Evolutionary conservation across 2,329 filamentous ascomycete genomes (phyloP), one percentile per base, ranked within the genome.

Genomic region (Exophiala aquamarina): DNA sequence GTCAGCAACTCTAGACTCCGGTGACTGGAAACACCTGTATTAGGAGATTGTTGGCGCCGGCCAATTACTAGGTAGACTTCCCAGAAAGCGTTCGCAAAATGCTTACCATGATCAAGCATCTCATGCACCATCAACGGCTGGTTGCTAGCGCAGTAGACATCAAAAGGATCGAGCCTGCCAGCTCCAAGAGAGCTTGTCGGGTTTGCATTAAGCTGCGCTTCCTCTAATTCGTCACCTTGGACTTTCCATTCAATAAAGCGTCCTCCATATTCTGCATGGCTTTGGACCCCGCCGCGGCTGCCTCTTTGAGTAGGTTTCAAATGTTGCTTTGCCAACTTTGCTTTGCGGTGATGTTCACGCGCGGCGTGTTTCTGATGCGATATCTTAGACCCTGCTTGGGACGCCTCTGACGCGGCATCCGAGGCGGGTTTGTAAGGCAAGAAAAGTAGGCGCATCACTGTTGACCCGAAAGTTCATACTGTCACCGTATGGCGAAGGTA

Each of bases 401-500:
- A 21, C 10, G 21, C 23, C 18, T 46, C 44, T 8, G 37, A 31
- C 11, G 35, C 20, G 19, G 33, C 36, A 14, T 23, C 38, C 6
- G 23, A 26, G 15, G 28, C 11, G 4, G 44, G 35, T 4, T 41
- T 46, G 29, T 46, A 46, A 10, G 44, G 44, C 19, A 46, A 19
- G 36, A 46, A 46, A 26, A 39, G 44, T 19, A 46, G 36, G 17
- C 44, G 44, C 44, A 46, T 44, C 23, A n/a, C 26, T 76, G 74
- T n/a, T 26, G 23, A 26, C 23, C 23, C 11, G 23, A 26, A 6
- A 6, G 6, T 26, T 26, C 11, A 11, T 26, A 11, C 23, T 26
- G 23, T 26, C 6, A 26, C 23, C 23, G 11, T 11, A 26, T 11
- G 23, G 23, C 23, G 23, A 26, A 26, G 23, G 23, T 26, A n/a